Base-by-base conservation (phyloP, 306 rosid genomes). In the Macrotyloma uniflorum region DNA sequence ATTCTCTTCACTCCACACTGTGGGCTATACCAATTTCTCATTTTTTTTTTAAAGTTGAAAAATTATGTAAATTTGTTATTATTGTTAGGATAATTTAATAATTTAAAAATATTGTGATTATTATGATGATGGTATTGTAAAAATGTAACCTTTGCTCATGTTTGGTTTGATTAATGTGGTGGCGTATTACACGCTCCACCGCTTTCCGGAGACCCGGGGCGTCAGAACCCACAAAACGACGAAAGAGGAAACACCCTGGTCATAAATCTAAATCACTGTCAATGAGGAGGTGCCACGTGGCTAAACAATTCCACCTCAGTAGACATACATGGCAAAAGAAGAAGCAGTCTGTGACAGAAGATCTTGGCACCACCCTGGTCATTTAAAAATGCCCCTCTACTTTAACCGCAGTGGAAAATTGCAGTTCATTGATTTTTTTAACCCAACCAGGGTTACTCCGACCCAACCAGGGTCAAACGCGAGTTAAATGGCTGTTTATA, bases 321-420 rank as follows among this genome's bases (percentile, higher is more conserved):
- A 1, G 0, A 0, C 13, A 13, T 66, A 76, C 85, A 81, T 82
- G 89, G 76, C 72, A 36, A 13, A 20, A 55, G 1, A 8, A 1
- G 24, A 54, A 74, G 46, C 53, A 2, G n/a, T 1, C 79, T 77
- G 85, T 83, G 79, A 72, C n/a, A 1, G 0, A 11, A 43, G 10
- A 26, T 0, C 11, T 24, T 3, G 4, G 0, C 2, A 32, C 33
- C 32, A 40, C 50, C 58, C 1, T 10, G 33, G 89, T 77, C 62
- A 77, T 58, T 4, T 8, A 10, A 4, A 59, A 80, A 36, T 22
- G 51, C 33, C 40, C 18, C 72, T 2, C 55, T 49, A 49, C 79
- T 77, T 85, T 77, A 84, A 87, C 91, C 86, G 85, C 86, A 45
- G 80, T 85, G 76, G 78, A 80, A 72, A 74, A 32, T 70, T 32